Evolutionary conservation across 495 filamentous ascomycete species (phyloP).

Genomic region (Coniosporium apollinis): DNA sequence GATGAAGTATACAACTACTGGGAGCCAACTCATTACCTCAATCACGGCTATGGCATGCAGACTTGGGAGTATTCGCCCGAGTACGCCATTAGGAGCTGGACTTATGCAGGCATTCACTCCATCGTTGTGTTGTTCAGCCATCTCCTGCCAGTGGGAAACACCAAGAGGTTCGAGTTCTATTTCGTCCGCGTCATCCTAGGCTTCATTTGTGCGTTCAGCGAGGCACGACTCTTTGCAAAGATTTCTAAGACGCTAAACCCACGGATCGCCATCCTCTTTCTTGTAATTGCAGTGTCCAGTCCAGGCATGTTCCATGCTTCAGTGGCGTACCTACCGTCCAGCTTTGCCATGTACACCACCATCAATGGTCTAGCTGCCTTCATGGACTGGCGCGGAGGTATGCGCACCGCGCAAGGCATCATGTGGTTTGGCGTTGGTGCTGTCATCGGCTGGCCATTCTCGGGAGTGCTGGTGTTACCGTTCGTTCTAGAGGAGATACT

Average conservation of each 20-base stretch:
- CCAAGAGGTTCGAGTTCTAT: slow-evolving; percentile 66
- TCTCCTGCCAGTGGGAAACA: slow-evolving; percentile 37
- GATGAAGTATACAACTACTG: slow-evolving; percentile 99
- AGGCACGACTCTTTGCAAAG: slow-evolving; percentile 62
- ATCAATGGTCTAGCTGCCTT: slow-evolving; percentile 80
- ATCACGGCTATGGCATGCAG: slow-evolving; percentile 82
- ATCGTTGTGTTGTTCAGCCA: slow-evolving; percentile 46
- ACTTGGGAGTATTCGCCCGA: slow-evolving; percentile 99
- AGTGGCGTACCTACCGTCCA: slow-evolving; percentile 73
- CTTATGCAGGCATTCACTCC: slow-evolving; percentile 78
- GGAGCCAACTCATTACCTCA: slow-evolving; percentile 92
- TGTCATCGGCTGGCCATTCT: slow-evolving; percentile 90
- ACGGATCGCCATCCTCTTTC: slow-evolving; percentile 67
- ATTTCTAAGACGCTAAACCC: slow-evolving; percentile 59
- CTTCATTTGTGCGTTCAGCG: slow-evolving; percentile 56
- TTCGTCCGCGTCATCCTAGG: slow-evolving; percentile 61
- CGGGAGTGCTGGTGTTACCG: slow-evolving; percentile 64
- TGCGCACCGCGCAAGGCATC: slow-evolving; percentile 64
- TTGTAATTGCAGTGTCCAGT: slow-evolving; percentile 55
- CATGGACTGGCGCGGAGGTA: slow-evolving; percentile 62
- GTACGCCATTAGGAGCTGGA: slow-evolving; percentile 91
- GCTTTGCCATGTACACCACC: slow-evolving; percentile 89
- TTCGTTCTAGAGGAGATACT: slow-evolving; percentile 62
- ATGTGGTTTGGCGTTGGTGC: slow-evolving; percentile 87
- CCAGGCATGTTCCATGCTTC: slow-evolving; percentile 91